A percentile compares a stretch with the other conserved stretches of the same genome.
Evolutionary conservation across 495 filamentous ascomycete genomes (phyloP).

Genomic region (Cercophora scortea): DNA sequence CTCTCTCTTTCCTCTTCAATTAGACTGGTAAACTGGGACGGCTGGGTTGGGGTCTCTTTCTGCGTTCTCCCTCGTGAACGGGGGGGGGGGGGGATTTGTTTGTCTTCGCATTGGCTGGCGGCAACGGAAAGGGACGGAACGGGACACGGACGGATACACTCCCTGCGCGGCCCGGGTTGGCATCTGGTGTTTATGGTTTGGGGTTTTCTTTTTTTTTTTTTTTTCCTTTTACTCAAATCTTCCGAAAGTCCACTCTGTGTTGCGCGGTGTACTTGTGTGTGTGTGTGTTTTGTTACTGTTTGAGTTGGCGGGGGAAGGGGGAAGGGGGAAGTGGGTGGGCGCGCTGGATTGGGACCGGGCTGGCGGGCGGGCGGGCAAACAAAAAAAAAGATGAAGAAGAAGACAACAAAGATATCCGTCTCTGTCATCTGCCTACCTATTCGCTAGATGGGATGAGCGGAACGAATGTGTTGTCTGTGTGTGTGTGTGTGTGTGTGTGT

Average conservation of each 20-base stretch:
- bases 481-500: no score
- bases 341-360: background rate
- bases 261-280: background rate
- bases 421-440: no score
- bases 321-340: background rate
- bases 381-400: constrained; percentile 2
- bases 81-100: background rate
- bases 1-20: background rate
- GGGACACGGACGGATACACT: background rate
- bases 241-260: no score
- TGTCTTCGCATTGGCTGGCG: background rate
- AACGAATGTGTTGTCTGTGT: no score
- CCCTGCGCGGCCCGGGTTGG: no score
- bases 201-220: background rate
- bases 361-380: background rate
- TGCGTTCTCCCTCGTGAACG: background rate
- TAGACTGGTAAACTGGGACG: constrained; percentile 4
- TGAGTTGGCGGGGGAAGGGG: background rate
- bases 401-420: background rate
- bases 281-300: background rate
- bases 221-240: no score
- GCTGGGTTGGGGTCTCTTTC: background rate
- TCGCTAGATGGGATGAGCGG: no score
- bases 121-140: background rate
- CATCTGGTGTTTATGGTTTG: no score